Base-by-base conservation (phyloP, 2,329 filamentous ascomycete genomes). In the Colletotrichum sp. region DNA sequence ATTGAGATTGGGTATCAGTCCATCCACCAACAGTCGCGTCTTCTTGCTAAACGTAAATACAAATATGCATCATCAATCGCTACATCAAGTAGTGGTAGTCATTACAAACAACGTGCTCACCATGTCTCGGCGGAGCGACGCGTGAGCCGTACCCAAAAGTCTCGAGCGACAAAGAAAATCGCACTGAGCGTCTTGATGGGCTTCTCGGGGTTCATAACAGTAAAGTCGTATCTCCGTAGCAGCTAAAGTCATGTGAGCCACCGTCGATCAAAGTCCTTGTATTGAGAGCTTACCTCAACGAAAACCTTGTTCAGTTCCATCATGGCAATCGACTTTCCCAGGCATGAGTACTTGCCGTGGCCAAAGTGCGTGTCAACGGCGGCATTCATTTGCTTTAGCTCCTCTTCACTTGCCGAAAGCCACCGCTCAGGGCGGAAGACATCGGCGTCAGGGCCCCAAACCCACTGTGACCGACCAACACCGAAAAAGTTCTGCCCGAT, bases 401-500 rank as follows among this genome's bases (percentile, higher is more conserved):
- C 79, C 0, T 82, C 81, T 2, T 77, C 78, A 1, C 81, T 79
- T 1, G 81, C 82, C 5, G 61, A 73, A 4, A 93, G 82, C 89
- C 91, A 93, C 38, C 92, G 84, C 69, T 89, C 89, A 0, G 92
- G 92, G 5, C 85, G 85, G 78, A 93, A 93, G 0, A 79, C 79
- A 56, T 89, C 88, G 10, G 91, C 88, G 76, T 93, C 90, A 0
- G 84, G 81, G 5, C 91, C 91, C 90, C 91, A 93, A 0, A 88
- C 83, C 0, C 80, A 81, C 65, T 80, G 84, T 73, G 90, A 87
- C 2, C 90, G 83, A 60, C 89, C 87, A 66, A 92, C 79, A 3
- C 89, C 89, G 84, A 89, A 90, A 4, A 88, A 88, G 68, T 91
- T 91, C 24, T 89, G 85, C 0, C 89, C 90, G 10, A 92, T 79